Base-by-base conservation (phyloP, 2,329 filamentous ascomycete species). In the Alternaria viburni region DNA sequence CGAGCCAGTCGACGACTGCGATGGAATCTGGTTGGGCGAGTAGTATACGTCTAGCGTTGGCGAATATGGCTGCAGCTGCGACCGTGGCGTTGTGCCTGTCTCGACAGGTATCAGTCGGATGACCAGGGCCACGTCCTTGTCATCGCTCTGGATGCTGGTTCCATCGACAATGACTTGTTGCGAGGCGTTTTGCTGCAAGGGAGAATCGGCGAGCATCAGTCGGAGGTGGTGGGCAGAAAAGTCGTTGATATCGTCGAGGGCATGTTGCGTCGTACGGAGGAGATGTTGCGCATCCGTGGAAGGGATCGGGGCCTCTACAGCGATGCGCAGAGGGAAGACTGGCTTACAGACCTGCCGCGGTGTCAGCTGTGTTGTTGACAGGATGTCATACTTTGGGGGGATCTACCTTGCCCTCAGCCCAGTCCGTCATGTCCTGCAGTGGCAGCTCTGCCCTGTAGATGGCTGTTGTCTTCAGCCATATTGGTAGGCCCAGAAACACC, bases 401-500 rank as follows among this genome's bases (percentile, higher is more conserved):
- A 5, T 44, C 8, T 64, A 96, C 94, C 86, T 91, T 93, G 68
- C 93, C 93, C 74, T 96, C 92, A 10, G 93, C 92, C 95, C 96
- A 98, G 65, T 91, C 87, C 70, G 91, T 87, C 96, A 99, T 99
- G 58, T 90, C 87, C 75, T 91, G 87, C 69, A 97, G 80, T 6
- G 96, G 96, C 70, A 99, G 83, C 47, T 89, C 86, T 12, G 95
- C 94, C 59, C 96, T 88, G 79, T 97, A 94, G 59, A 98, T 97
- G 0, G 92, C 91, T 5, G 96, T 99, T 0, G 96, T 98, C 79
- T 89, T 90, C 89, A 93, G 96, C 96, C 96, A 99, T 87, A 97
- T 90, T 61, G 96, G 96, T 69, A 99, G 80, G 3, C 96, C 96
- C 6, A 99, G 82, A 28, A 91, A 86, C 7, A 97, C 78, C 7